Percentiles rank a stretch among this genome's conserved stretches.
Evolutionary conservation across 192 early-diverging fungal genomes (phyloP).

Genomic region (Coemansia sp.): DNA sequence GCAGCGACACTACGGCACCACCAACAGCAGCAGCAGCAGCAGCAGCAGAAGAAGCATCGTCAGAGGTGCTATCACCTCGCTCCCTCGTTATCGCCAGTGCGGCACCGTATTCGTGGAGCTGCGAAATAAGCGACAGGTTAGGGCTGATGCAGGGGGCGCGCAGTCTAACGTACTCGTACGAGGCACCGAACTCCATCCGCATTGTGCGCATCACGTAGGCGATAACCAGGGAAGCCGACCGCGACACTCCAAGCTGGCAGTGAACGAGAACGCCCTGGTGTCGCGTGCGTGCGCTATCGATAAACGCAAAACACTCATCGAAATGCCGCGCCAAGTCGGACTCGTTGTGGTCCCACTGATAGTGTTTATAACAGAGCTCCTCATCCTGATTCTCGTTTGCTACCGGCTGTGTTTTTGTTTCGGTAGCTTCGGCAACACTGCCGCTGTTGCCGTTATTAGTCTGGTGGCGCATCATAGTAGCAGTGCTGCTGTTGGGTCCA

Average conservation of each 20-base stretch:
- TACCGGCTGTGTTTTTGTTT: too few relatives aligned
- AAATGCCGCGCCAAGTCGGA: constrained; percentile 65
- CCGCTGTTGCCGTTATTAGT: too few relatives aligned
- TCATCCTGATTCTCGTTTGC: too few relatives aligned
- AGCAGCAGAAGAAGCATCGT: background rate
- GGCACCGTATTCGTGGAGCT: constrained; percentile 70
- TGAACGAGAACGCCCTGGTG: constrained; percentile 73
- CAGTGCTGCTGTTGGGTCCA: constrained; percentile 1
- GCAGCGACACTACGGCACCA: background rate
- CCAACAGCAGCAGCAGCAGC: background rate
- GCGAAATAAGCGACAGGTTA: constrained; percentile 77
- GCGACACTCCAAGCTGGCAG: constrained; percentile 87
- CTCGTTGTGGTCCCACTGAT: constrained; percentile 76
- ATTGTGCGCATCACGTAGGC: constrained; percentile 83
- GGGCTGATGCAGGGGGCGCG: constrained; percentile 76
- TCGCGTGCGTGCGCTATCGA: constrained; percentile 59
- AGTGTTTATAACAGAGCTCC: constrained; percentile 56
- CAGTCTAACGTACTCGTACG: constrained; percentile 76
- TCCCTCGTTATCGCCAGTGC: background rate
- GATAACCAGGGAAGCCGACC: constrained; percentile 83
- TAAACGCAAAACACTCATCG: constrained; percentile 62
- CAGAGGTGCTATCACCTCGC: background rate
- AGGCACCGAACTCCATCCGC: constrained; percentile 58
- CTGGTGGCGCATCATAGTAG: too few relatives aligned
- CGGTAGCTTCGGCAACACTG: too few relatives aligned